Evolutionary conservation across 225 moss, liverwort and hornwort species (phyloP).

Genomic region (Polytrichum commune): DNA sequence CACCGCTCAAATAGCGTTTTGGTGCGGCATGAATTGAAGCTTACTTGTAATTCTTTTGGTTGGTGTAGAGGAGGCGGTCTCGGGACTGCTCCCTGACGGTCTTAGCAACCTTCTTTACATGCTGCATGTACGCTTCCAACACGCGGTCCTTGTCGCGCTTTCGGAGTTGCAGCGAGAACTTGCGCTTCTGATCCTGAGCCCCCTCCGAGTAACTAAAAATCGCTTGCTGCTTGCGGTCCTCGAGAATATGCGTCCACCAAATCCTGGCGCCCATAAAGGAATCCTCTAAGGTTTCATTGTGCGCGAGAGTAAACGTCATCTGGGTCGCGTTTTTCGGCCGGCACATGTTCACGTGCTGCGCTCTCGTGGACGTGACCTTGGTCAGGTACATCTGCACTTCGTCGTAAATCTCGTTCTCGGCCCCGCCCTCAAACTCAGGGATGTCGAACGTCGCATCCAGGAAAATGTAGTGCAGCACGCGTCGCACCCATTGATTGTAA

Average conservation of each 20-base stretch:
- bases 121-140: conserved; percentile 54
- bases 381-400: conserved; percentile 52
- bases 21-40: no score
- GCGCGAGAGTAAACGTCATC: conserved; percentile 50
- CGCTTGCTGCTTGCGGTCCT: conserved; percentile 15
- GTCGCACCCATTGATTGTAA: conserved; percentile 34
- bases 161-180: conserved; percentile 50
- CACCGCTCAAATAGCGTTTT: no score
- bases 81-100: conserved; percentile 43
- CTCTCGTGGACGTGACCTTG: conserved; percentile 37
- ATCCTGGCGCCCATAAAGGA: conserved; percentile 31
- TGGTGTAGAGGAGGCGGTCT: conserved; percentile 74
- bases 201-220: conserved; percentile 5
- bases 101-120: conserved; percentile 49
- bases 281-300: conserved; percentile 45
- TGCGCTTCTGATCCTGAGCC: conserved; percentile 40
- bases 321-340: conserved; percentile 55
- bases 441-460: conserved; percentile 38
- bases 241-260: conserved; percentile 46
- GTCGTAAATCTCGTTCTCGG: conserved; percentile 57
- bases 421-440: conserved; percentile 52
- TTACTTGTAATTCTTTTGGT: conserved; percentile 23
- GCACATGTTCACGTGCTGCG: conserved; percentile 38
- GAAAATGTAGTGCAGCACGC: conserved; percentile 20
- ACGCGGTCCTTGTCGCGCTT: conserved; percentile 53